Evolutionary conservation across 2,329 filamentous ascomycete species (phyloP), one percentile per base, ranked within the genome.

Genomic region (Penicillium sp.): DNA sequence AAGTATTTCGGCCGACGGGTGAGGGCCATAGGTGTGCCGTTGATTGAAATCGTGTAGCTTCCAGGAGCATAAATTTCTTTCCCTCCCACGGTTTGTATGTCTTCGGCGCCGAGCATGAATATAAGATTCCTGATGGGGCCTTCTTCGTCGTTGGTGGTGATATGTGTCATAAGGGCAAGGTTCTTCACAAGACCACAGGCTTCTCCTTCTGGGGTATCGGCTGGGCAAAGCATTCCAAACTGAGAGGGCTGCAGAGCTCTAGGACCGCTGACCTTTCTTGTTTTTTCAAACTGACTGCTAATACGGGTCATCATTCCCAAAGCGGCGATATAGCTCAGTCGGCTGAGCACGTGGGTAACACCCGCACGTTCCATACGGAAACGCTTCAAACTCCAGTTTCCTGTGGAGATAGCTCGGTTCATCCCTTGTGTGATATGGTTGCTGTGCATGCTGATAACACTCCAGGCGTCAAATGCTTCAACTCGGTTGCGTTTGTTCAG

Each of bases 231-330:
- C 93, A 99, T 97, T 70, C 95, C 95, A 81, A 97, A 99, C 69
- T 99, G 95, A 0, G 95, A 99, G 7, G 95, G 93, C 73, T 99
- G 95, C 53, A 99, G 84, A 19, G 96, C 95, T 85, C 95, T 90
- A 71, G 96, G 95, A 67, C 96, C 96, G 73, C 90, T 93, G 64
- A 99, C 93, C 79, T 99, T 99, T 70, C 95, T 84, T 2, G 95
- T 98, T 84, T 99, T 99, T 76, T 99, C 95, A 73, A 99, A 99
- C 81, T 99, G 95, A 85, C 91, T 96, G 76, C 91, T 95, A 72
- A 99, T 98, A 77, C 95, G 87, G 15, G 95, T 99, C 95, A 99
- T 99, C 96, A 99, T 99, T 65, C 96, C 96, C 30, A 99, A 86
- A 30, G 95, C 95, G 66, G 91, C 91, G 76, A 99, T 97, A 74